Base-by-base conservation (phyloP, 805 yeast genomes). In the Gaillardinia entomophila region DNA sequence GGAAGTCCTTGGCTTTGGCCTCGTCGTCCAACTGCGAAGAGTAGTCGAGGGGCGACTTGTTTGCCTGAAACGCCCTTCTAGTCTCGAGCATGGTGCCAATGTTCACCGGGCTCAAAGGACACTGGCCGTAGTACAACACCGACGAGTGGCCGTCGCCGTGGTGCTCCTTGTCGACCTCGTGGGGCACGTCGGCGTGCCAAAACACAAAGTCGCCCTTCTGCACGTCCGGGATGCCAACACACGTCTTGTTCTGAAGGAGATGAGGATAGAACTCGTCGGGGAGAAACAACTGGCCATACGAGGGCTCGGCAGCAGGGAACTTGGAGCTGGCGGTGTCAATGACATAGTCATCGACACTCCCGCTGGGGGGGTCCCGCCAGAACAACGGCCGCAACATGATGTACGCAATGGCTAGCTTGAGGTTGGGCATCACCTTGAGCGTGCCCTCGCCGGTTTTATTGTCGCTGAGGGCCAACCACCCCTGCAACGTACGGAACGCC, bases 161-260 rank as follows among this genome's bases (percentile, higher is more conserved):
- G 36, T 62, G 68, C 4, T 42, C 52, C 13, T 48, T 37, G 32
- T 68, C 72, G 16, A 68, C 70, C 10, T 60, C 60, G 40, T 68
- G 73, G 12, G 58, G 52, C 16, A 54, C 32, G 38, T 66, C 73
- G 33, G 62, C 53, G 34, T 68, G 73, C 72, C 72, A 67, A 32
- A 59, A 56, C 1, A 68, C 67, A 36, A 48, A 53, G 42, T 66
- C 71, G 4, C 73, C 73, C 10, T 67, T 57, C 2, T 54, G 32
- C n/a, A 66, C 66, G 12, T 48, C 41, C 5, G 73, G 71, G 24
- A 65, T 45, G 1, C 56, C 41, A 10, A 54, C 51, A 50, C 66
- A 57, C 3, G 57, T 37, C n/a, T 42, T 37, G 1, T 40, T 37
- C n/a, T 52, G 57, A 5, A 51, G 30, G 24, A 67, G 41, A 27